Evolutionary conservation across 2,329 filamentous ascomycete species (phyloP), one percentile per base, ranked within the genome.

Genomic region (Exophiala spinifera): DNA sequence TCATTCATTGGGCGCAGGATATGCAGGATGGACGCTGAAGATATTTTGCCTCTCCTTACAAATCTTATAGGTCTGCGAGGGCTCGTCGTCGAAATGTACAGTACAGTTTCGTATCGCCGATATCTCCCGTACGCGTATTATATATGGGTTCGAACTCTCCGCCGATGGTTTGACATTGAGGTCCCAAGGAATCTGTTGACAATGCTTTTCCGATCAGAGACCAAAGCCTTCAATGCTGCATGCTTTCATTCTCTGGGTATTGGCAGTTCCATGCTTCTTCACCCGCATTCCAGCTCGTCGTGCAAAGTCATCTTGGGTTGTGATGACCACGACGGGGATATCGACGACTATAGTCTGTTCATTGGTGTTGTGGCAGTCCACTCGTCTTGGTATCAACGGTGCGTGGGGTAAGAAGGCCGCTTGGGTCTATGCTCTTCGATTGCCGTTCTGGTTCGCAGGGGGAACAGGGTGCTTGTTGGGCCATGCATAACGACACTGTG

Each of bases 51-150:
- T 15, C 20, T 47, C 8, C 48, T 60, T 15, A 58, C 55, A 1
- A 34, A 47, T 28, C 40, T 56, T 5, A 57, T 62, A 33, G 57
- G 60, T 19, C 44, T 20, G 1, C 57, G 57, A 14, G 55, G 49
- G 14, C 23, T 57, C 33, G 59, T 55, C 34, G 43, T 60, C n/a
- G n/a, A n/a, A n/a, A n/a, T 19, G 60, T 57, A 13, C 28, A 55
- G 11, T 55, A 48, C 55, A 62, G 57, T 46, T 60, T 62, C 55
- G 45, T 53, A 3, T 44, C 53, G 5, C 57, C 60, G 15, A 19
- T 46, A 17, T 39, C 49, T 4, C 57, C 60, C 10, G 54, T 55
- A 8, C 46, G 43, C 2, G n/a, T n/a, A n/a, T n/a, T n/a, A 51
- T 55, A 8, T 60, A 57, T 33, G 59, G 54, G 5, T 37, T 59